Percentiles rank a stretch among this genome's conserved stretches.
Evolutionary conservation across 345 rosid species (phyloP).

Genomic region (Jatropha curcas): DNA sequence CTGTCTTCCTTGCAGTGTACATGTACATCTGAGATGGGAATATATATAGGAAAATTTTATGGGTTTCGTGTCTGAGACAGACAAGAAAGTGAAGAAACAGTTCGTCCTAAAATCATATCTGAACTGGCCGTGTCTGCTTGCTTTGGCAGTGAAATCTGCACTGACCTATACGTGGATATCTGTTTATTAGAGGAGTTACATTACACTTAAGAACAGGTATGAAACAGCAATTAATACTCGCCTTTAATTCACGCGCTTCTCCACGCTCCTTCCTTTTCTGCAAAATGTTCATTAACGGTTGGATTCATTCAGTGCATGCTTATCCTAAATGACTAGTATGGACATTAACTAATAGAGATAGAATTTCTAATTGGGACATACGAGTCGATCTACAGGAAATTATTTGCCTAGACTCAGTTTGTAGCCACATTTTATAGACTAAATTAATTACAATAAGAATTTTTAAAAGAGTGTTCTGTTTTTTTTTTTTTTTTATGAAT

Average conservation of each 20-base stretch:
- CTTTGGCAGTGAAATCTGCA: background rate
- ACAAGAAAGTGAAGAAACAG: background rate
- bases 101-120: background rate
- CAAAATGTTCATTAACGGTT: background rate
- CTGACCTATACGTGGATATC: background rate
- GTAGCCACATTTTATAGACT: too few relatives aligned
- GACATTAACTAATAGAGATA: too few relatives aligned
- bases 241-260: background rate
- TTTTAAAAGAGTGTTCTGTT: too few relatives aligned
- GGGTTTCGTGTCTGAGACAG: background rate
- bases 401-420: too few relatives aligned
- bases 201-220: background rate
- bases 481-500: too few relatives aligned
- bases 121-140: conserved; percentile 6
- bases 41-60: background rate
- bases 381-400: too few relatives aligned
- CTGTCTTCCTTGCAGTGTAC: background rate
- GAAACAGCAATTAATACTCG: background rate
- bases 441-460: too few relatives aligned
- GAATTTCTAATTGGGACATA: too few relatives aligned
- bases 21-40: background rate
- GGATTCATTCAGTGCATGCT: background rate
- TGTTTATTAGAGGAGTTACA: background rate
- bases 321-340: background rate
- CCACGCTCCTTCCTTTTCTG: background rate